Evolutionary conservation across 805 yeast genomes (phyloP).

Genomic region (Saccharomyces eubayanus): DNA sequence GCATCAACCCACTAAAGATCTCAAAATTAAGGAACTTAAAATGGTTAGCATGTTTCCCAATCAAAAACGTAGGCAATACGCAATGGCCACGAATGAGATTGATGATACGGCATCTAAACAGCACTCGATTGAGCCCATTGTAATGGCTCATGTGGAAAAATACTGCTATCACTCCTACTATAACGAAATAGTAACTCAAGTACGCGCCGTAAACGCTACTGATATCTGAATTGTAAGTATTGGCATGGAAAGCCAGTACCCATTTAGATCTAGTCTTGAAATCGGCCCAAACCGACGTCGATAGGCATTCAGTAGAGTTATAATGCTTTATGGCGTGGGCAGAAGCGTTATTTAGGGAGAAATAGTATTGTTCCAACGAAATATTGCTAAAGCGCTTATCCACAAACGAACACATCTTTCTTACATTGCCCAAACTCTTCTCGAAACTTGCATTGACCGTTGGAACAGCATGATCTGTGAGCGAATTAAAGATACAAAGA

Average conservation of each 20-base stretch:
- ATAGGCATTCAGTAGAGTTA: not conserved
- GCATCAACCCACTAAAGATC: constrained; percentile 13
- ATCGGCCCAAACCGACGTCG: constrained; percentile 10
- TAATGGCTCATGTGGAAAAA: constrained; percentile 8
- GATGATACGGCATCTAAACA: constrained; percentile 6
- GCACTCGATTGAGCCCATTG: constrained; percentile 5
- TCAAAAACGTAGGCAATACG: constrained; percentile 11
- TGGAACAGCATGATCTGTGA: constrained; percentile 4
- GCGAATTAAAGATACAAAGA: constrained; percentile 14
- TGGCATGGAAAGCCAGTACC: constrained; percentile 13
- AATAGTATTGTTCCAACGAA: constrained; percentile 8
- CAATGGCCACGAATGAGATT: constrained; percentile 14
- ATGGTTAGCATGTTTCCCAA: constrained; percentile 15
- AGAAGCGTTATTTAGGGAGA: constrained; percentile 14
- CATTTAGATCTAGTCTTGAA: constrained; percentile 3
- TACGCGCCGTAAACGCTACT: constrained; percentile 10
- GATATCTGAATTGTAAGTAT: constrained; percentile 14
- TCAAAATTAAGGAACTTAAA: constrained; percentile 4
- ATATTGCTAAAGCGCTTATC: not conserved
- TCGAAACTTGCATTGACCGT: constrained; percentile 5
- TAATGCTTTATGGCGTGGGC: not conserved
- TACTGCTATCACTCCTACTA: constrained; percentile 4
- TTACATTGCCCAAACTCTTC: constrained; percentile 9
- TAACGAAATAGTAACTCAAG: constrained; percentile 11
- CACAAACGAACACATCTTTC: constrained; percentile 7